Base-by-base conservation (phyloP, 2,329 filamentous ascomycete species). In the Drechslera avenae region DNA sequence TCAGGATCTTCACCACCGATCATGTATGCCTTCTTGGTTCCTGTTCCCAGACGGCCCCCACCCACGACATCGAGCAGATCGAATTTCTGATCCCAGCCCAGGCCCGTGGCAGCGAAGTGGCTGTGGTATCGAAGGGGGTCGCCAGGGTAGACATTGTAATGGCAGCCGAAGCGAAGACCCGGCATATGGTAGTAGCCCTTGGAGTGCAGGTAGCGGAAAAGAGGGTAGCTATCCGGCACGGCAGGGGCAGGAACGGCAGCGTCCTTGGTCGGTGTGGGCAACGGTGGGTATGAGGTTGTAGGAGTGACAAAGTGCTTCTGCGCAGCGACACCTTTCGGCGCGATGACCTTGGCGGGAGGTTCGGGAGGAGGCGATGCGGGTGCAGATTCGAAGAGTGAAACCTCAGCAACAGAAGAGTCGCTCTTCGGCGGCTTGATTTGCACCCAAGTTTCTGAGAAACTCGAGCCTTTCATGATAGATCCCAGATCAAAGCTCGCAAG, bases 111-210 rank as follows among this genome's bases (percentile, higher is more conserved):
- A 63, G 96, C 82, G 72, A 96, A 97, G 73, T 99, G 94, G 37
- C 91, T 94, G 74, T 99, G 94, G 72, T 95, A 99, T 9, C 94
- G 87, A 43, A 99, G 79, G 1, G 94, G 91, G 71, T 99, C 94
- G 37, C 94, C 94, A 0, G 94, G 94, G 66, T 99, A 99, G 4
- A 95, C 90, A 62, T 91, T 91, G 75, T 96, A 97, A 67, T 94
- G 86, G 64, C 92, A 95, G 19, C 94, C 94, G 67, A 99, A 99
- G 19, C 94, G 89, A 44, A 99, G 81, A 7, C 94, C 94, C 1
- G 94, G 94, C 46, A 91, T 92, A 67, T 94, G 86, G 76, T 88
- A 97, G 75, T 93, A 97, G 41, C 88, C 89, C 14, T 83, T 80
- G 6, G 82, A 79, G 67, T 97, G 90, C 19, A 99, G 79, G 69